Conservation (phyloP, 139 green algal genomes). For the Volvox reticuliferus region DNA sequence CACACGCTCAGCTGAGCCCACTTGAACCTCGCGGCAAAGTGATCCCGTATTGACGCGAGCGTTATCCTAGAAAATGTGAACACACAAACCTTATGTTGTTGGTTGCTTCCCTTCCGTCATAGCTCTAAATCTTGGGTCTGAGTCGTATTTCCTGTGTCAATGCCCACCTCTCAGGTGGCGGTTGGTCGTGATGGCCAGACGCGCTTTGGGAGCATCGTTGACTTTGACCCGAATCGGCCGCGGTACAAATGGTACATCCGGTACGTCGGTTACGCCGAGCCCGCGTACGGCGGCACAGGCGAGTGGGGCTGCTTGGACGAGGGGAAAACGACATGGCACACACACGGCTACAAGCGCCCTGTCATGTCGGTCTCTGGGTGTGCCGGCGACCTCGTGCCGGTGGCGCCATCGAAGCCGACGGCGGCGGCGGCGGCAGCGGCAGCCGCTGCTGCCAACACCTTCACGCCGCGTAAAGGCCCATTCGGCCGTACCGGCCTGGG, state of each 20-base stretch:
- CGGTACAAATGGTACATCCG: constrained; percentile 43
- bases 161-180: neutral
- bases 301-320: constrained; percentile 46
- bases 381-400: constrained; percentile 3
- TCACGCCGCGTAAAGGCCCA: constrained; percentile 20
- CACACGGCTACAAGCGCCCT: constrained; percentile 41
- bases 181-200: constrained; percentile 32
- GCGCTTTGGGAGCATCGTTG: neutral
- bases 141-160: no score
- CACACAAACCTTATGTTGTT: no score
- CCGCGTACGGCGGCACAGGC: constrained; percentile 36
- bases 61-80: no score
- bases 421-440: neutral
- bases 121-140: no score
- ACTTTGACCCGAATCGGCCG: constrained; percentile 40
- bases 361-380: constrained; percentile 11
- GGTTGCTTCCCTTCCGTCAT: no score
- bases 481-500: constrained; percentile 36
- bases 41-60: no score
- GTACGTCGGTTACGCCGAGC: constrained; percentile 39
- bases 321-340: neutral
- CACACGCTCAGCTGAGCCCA: no score
- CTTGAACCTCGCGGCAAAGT: no score
- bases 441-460: neutral
- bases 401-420: neutral